Evolutionary conservation across 768 basidiomycete species (phyloP).

Genomic region (Pleurotus pulmonarius): DNA sequence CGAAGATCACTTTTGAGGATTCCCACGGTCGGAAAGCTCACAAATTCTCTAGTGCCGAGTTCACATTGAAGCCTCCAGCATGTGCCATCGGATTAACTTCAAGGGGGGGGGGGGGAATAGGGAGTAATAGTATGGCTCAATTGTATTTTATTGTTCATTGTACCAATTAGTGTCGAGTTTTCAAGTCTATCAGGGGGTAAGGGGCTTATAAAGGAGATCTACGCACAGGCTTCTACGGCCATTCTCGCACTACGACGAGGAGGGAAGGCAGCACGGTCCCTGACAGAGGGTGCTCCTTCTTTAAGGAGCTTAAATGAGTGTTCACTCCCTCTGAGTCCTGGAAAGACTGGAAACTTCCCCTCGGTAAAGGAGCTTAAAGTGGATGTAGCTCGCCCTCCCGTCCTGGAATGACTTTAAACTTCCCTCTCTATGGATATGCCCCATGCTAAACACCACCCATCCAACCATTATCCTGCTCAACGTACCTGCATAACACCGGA

Average conservation of each 20-base stretch:
- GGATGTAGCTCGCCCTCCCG: not conserved
- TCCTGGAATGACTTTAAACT: not conserved
- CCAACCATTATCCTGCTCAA: not conserved
- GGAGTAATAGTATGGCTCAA: no score
- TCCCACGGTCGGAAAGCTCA: no score
- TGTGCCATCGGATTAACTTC: no score
- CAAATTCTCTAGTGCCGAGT: no score
- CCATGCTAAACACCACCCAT: not conserved
- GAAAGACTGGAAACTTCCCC: not conserved
- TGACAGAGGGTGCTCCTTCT: not conserved
- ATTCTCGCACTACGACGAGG: not conserved
- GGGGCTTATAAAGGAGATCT: no score
- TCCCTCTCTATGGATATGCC: no score
- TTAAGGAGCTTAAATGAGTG: not conserved
- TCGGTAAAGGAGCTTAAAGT: not conserved
- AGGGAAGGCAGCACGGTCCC: not conserved
- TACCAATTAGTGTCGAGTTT: no score
- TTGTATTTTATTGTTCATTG: no score
- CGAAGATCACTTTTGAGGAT: no score
- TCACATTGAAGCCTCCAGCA: no score
- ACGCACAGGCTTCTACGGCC: conserved; percentile 2
- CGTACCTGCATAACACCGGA: not conserved
- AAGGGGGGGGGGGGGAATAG: no score
- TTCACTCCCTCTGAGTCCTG: not conserved
- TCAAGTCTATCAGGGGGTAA: no score